A percentile compares a stretch with the other conserved stretches of the same genome.
phyloP scores from a whole-genome alignment of 257 asterid genomes.

The Jacaranda mimosifolia region DNA sequence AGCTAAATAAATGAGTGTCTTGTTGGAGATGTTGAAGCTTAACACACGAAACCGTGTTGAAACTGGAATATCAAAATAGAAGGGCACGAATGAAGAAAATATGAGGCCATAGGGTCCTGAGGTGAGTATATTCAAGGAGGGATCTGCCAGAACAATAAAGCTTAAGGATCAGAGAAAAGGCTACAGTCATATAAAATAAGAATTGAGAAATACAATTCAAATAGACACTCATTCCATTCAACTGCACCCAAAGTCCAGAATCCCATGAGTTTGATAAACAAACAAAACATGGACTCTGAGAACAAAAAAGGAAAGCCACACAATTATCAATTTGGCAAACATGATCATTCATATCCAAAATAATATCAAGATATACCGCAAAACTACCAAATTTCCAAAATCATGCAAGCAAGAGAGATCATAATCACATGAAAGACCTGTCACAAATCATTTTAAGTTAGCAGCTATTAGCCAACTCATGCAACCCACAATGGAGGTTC shows the following conservation, averaged over 20 bases:
- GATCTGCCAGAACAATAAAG: constrained; percentile 69
- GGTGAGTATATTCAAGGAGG: constrained; percentile 64
- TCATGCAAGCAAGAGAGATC: too few species aligned
- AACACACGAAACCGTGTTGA: constrained; percentile 86
- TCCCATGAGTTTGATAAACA: too few species aligned
- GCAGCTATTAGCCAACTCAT: too few species aligned
- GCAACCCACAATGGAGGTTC: too few species aligned
- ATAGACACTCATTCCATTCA: background rate
- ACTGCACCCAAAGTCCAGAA: background rate
- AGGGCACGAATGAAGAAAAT: constrained; percentile 91
- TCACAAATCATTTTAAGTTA: too few species aligned
- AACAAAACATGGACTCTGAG: too few species aligned
- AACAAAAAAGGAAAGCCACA: too few species aligned
- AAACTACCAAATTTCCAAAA: too few species aligned
- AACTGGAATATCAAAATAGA: constrained; percentile 92
- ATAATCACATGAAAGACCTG: too few species aligned
- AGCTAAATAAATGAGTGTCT: constrained; percentile 92
- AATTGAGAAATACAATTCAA: background rate
- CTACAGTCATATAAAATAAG: background rate
- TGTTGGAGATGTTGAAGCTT: constrained; percentile 88
- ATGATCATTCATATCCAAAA: too few species aligned
- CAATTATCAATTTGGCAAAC: too few species aligned
- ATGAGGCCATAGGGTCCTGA: constrained; percentile 96
- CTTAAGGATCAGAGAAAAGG: constrained; percentile 35
- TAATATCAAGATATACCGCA: too few species aligned